Evolutionary conservation across 495 filamentous ascomycete species (phyloP), one percentile per base, ranked within the genome.

Genomic region (Amorphotheca resinae): DNA sequence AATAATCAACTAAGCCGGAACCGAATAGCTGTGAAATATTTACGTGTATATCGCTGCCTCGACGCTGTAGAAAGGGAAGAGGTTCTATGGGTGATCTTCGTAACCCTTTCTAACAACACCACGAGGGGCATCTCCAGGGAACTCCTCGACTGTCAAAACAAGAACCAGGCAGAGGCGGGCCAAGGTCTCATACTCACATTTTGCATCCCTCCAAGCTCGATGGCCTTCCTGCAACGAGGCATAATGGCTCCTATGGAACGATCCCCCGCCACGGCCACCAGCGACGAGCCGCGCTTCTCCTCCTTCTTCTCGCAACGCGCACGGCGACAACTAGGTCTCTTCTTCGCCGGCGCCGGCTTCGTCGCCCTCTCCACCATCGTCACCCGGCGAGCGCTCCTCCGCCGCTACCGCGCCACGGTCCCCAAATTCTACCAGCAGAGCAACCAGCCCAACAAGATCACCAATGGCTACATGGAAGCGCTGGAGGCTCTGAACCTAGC

Each of bases 401-500:
- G 69, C 15, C 76, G 81, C 41, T 65, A 62, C 43, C 61, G 64
- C 30, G 58, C 62, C 3, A 61, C 70, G 11, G 59, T 69, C 38
- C 82, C 83, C 4, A 72, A 72, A 39, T 85, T 74, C 68, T 87
- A 76, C 65, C 66, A 77, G 12, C 73, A 64, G 32, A 77, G 72
- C 56, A 76, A 73, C 49, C 57, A 57, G 42, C 52, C 50, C 47
- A 54, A 53, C 53, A 36, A 51, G 46, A 38, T 55, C 33, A 51
- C 59, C 48, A 64, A 55, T 37, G 50, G 46, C 12, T 45, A 44
- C 18, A 63, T 52, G 73, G 80, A 35, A 64, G 87, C 87, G 0
- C 56, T 85, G 33, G 78, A 89, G 58, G 87, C 87, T 4, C 64
- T 95, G 9, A 79, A 75, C 38, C 59, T 93, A n/a, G 87, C 87